phyloP scores from a whole-genome alignment of 2,329 filamentous ascomycete genomes.

The Pseudopithomyces chartarum region DNA sequence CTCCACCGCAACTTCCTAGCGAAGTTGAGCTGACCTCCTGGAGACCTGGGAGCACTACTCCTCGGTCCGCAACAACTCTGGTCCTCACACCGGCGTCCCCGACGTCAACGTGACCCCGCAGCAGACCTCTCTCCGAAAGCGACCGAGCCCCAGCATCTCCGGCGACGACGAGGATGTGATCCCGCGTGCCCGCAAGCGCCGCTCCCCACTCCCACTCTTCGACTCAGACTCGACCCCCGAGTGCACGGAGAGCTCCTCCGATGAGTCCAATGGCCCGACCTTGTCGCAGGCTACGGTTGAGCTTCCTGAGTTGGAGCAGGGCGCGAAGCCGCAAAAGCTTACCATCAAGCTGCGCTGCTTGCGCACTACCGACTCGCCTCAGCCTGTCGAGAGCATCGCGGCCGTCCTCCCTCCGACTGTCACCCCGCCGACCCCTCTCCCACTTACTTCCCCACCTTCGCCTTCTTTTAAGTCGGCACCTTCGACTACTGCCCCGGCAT shows the following conservation, averaged over 20 bases:
- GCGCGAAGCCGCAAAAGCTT: conserved; percentile 31
- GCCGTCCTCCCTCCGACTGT: conserved; percentile 9
- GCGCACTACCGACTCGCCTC: conserved; percentile 28
- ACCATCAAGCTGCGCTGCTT: conserved; percentile 41
- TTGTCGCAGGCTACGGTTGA: conserved; percentile 31
- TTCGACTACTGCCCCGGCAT: not conserved
- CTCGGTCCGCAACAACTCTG: conserved; percentile 65
- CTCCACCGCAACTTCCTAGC: not conserved
- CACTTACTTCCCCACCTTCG: not conserved
- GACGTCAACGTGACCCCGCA: conserved; percentile 46
- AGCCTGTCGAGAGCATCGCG: too few species aligned
- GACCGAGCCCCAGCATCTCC: conserved; percentile 58
- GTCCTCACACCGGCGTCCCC: conserved; percentile 63
- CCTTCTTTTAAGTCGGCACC: not conserved
- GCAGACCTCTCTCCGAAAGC: conserved; percentile 44
- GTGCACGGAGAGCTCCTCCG: conserved; percentile 41
- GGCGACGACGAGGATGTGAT: conserved; percentile 56
- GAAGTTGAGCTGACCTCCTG: conserved; percentile 23
- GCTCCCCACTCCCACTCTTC: conserved; percentile 52
- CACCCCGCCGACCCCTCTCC: conserved; percentile 1
- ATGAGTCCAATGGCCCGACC: conserved; percentile 38
- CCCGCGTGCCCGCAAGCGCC: conserved; percentile 59
- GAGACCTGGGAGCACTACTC: conserved; percentile 70
- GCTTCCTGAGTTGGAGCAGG: conserved; percentile 18
- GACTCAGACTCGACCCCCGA: conserved; percentile 47